Conservation (phyloP, 1,284 basidiomycete species). For the Ceraceosorus guamensis region DNA sequence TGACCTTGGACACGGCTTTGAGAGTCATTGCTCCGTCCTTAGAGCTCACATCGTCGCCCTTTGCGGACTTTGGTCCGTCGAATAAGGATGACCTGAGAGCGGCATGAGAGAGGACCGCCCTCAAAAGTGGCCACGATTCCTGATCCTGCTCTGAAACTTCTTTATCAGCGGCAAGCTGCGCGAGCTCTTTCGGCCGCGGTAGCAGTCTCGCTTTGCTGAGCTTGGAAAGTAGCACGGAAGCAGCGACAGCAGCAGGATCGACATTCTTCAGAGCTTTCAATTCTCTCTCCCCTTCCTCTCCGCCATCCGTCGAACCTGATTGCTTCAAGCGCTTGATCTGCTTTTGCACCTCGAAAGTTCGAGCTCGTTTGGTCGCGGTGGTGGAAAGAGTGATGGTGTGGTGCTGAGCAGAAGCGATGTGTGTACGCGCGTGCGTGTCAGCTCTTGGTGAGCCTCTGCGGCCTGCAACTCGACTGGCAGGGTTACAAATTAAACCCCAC, state of each 20-base stretch:
- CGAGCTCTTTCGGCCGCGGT: conserved; percentile 9
- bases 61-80: conserved; percentile 12
- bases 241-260: conserved; percentile 20
- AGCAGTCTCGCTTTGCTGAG: conserved; percentile 32
- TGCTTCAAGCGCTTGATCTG: conserved; percentile 73
- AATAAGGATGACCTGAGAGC: conserved; percentile 22
- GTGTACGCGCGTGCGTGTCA: background rate
- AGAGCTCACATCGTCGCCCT: conserved; percentile 1
- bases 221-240: conserved; percentile 27
- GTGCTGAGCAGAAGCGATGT: conserved; percentile 53
- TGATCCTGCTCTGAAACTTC: no score
- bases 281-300: conserved; percentile 57
- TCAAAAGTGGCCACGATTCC: conserved; percentile 10
- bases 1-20: conserved; percentile 58
- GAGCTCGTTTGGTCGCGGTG: conserved; percentile 71
- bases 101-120: conserved; percentile 18
- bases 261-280: conserved; percentile 63
- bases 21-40: conserved; percentile 6
- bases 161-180: conserved; percentile 5
- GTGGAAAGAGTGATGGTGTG: conserved; percentile 62
- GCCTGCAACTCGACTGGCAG: background rate
- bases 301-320: conserved; percentile 48
- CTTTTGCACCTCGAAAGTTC: conserved; percentile 73
- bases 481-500: background rate
- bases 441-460: background rate